Evolutionary conservation across 2,329 filamentous ascomycete genomes (phyloP).

Genomic region (Leptographium procerum): DNA sequence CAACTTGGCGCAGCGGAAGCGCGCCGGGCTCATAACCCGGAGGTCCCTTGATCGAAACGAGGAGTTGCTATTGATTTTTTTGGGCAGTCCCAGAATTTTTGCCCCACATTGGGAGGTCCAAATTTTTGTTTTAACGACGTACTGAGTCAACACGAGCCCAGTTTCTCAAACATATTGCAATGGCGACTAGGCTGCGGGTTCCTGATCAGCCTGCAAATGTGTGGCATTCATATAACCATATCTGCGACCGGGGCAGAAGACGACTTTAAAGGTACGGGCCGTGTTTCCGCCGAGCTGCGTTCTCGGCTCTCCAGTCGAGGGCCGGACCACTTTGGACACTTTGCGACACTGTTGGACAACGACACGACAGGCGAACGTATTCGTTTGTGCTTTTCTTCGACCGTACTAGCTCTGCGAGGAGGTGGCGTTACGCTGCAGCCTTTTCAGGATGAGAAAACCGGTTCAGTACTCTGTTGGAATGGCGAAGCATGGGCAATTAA

Average conservation of each 20-base stretch:
- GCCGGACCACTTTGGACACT: conserved; percentile 43
- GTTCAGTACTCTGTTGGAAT: conserved; percentile 85
- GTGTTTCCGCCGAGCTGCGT: conserved; percentile 25
- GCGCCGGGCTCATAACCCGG: conserved; percentile 11
- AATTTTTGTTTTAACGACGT: too few relatives aligned
- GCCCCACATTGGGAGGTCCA: neutral
- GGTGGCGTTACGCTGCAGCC: conserved; percentile 62
- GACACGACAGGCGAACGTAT: conserved; percentile 16
- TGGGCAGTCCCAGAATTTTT: neutral
- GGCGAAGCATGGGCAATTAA: conserved; percentile 82
- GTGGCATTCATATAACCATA: conserved; percentile 47
- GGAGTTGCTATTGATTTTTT: conserved; percentile 7
- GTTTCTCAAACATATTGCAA: neutral
- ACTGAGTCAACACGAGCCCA: too few relatives aligned
- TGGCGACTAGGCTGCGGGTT: neutral
- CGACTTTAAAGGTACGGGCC: conserved; percentile 14
- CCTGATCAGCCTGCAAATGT: conserved; percentile 32
- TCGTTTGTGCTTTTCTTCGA: conserved; percentile 60
- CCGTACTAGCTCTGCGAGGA: conserved; percentile 83
- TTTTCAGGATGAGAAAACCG: conserved; percentile 42
- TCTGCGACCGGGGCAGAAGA: conserved; percentile 19
- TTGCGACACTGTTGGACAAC: conserved; percentile 16
- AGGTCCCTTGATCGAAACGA: conserved; percentile 11
- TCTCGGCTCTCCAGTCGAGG: conserved; percentile 42
- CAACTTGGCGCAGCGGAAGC: conserved; percentile 11